Evolutionary conservation across 75 land plant species (phyloP).

Genomic region (Adiantum capillusveneris): DNA sequence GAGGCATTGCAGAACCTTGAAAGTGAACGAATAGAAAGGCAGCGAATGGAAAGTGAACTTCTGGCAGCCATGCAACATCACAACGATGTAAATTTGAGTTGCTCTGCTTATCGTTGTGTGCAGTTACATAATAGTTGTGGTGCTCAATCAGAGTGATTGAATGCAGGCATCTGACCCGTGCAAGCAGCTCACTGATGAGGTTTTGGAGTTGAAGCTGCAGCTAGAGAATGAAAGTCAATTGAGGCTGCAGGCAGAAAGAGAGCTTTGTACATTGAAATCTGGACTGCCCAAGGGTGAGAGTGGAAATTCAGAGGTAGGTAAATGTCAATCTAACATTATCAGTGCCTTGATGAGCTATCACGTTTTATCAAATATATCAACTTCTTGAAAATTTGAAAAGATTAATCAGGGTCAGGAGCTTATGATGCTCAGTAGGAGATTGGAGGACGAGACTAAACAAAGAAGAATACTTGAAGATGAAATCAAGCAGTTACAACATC

Average conservation of each 20-base stretch:
- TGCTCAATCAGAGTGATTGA: background rate
- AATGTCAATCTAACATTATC: background rate
- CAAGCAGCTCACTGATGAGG: constrained; percentile 2
- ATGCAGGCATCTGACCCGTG: background rate
- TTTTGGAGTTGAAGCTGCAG: constrained; percentile 1
- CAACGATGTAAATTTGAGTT: constrained; percentile 2
- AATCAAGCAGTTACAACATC: constrained; percentile 53
- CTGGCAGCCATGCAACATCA: constrained; percentile 1
- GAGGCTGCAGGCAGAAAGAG: constrained; percentile 4
- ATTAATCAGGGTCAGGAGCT: background rate
- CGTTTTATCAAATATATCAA: background rate
- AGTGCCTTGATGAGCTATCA: background rate
- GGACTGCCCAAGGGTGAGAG: background rate
- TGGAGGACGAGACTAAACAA: constrained; percentile 70
- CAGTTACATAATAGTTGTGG: background rate
- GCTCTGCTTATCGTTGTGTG: background rate
- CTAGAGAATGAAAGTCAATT: constrained; percentile 10
- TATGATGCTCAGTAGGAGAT: constrained; percentile 21
- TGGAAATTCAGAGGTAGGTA: constrained; percentile 6
- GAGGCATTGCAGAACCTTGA: constrained; percentile 11
- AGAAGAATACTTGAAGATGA: constrained; percentile 78
- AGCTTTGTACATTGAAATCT: background rate
- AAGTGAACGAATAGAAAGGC: constrained; percentile 11
- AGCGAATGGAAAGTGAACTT: constrained; percentile 10
- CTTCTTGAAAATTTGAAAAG: background rate